Evolutionary conservation across 495 filamentous ascomycete genomes (phyloP).

Genomic region (Daldinia caldariorum): DNA sequence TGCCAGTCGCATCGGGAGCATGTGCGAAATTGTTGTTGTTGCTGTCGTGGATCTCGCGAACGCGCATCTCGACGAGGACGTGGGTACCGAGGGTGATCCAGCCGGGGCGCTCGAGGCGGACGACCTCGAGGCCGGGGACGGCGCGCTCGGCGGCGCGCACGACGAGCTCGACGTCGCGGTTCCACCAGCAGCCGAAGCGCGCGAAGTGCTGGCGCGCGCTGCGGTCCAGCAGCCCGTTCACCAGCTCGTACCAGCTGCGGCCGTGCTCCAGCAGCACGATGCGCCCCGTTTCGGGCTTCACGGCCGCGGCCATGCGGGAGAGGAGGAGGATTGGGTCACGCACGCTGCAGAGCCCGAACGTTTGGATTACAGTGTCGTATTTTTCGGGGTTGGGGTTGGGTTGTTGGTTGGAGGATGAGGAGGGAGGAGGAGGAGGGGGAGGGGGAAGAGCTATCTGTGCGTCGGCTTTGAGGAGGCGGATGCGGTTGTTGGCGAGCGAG

Average conservation of each 20-base stretch:
- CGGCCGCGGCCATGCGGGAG: conserved; percentile 61
- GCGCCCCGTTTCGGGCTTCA: conserved; percentile 68
- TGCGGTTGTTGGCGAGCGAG: conserved; percentile 46
- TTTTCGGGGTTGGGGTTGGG: conserved; percentile 43
- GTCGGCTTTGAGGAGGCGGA: conserved; percentile 55
- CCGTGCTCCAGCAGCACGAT: conserved; percentile 95
- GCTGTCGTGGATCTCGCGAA: conserved; percentile 31
- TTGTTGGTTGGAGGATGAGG: conserved; percentile 24
- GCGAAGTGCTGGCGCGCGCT: conserved; percentile 80
- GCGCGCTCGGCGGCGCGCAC: conserved; percentile 60
- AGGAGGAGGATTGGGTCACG: conserved; percentile 75
- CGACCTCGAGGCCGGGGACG: conserved; percentile 83
- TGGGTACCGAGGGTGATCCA: conserved; percentile 77
- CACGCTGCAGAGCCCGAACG: conserved; percentile 92
- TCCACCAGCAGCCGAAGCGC: conserved; percentile 96
- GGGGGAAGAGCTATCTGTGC: conserved; percentile 48
- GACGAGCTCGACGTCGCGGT: conserved; percentile 85
- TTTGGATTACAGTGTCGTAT: conserved; percentile 91
- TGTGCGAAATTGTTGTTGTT: no score
- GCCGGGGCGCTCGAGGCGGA: conserved; percentile 69
- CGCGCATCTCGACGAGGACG: conserved; percentile 55
- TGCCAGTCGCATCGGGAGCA: no score
- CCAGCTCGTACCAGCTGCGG: conserved; percentile 74
- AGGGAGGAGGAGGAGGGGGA: conserved; percentile 37
- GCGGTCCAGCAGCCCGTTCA: conserved; percentile 82